Conservation (phyloP, 257 asterid species). For the Leonotis leonurus region DNA sequence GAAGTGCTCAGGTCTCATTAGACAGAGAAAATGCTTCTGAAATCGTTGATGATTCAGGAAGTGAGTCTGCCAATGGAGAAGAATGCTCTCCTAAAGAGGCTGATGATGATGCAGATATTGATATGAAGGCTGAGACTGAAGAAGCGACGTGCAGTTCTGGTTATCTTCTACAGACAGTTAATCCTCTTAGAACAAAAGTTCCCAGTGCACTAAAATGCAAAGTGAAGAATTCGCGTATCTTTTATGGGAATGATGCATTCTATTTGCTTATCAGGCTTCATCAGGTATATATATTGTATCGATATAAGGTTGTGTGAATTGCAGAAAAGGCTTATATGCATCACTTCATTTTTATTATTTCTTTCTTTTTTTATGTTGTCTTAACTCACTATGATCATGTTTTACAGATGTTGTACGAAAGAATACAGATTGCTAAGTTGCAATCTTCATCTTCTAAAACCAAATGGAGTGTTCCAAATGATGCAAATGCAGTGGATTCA, state of each 20-base stretch:
- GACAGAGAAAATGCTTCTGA: slow-evolving; percentile 77
- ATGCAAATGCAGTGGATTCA: slow-evolving; percentile 40
- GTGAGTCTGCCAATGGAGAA: slow-evolving; percentile 75
- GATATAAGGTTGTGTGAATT: neutral
- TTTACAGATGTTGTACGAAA: slow-evolving; percentile 70
- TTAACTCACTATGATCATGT: slow-evolving; percentile 16
- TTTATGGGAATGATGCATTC: slow-evolving; percentile 82
- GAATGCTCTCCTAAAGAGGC: slow-evolving; percentile 60
- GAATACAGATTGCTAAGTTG: slow-evolving; percentile 70
- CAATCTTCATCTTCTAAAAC: slow-evolving; percentile 66
- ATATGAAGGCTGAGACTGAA: slow-evolving; percentile 52
- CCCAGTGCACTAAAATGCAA: slow-evolving; percentile 33
- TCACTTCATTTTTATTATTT: neutral
- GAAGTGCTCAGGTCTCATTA: slow-evolving; percentile 54
- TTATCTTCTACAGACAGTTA: slow-evolving; percentile 37
- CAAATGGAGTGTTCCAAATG: slow-evolving; percentile 58
- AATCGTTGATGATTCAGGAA: slow-evolving; percentile 59
- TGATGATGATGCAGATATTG: too few relatives aligned
- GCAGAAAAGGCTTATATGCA: neutral
- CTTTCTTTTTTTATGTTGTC: slow-evolving; percentile 9
- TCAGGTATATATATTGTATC: slow-evolving; percentile 47
- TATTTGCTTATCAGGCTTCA: slow-evolving; percentile 86
- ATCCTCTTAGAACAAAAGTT: slow-evolving; percentile 52
- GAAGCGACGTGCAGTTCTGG: slow-evolving; percentile 37
- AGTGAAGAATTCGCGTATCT: slow-evolving; percentile 38